Conservation (phyloP, 2,329 filamentous ascomycete genomes). For the Cordyceps farinosa region DNA sequence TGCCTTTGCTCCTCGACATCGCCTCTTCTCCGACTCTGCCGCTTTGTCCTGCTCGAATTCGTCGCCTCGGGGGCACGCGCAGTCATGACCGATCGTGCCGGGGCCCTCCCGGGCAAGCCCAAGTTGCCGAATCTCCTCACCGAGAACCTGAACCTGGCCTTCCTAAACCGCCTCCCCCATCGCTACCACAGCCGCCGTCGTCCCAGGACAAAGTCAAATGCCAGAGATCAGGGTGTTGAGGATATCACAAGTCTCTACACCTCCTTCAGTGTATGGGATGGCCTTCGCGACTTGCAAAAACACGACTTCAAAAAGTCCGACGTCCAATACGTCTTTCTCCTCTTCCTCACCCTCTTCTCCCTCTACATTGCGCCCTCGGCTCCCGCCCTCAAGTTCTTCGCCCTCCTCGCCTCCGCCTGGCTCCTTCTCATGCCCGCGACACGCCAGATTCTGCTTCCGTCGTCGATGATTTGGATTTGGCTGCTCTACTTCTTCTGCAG, state of each 20-base stretch:
- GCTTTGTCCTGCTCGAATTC: neutral
- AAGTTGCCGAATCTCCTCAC: slow-evolving; percentile 39
- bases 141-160: slow-evolving; percentile 40
- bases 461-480: slow-evolving; percentile 80
- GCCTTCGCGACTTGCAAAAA: slow-evolving; percentile 68
- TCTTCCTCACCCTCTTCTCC: slow-evolving; percentile 74
- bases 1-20: neutral
- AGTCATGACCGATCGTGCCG: slow-evolving; percentile 39
- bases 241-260: slow-evolving; percentile 74
- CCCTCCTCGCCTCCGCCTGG: slow-evolving; percentile 62
- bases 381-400: slow-evolving; percentile 71
- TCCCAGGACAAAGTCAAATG: slow-evolving; percentile 38
- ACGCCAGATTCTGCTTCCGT: slow-evolving; percentile 86
- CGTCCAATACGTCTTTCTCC: slow-evolving; percentile 75
- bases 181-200: slow-evolving; percentile 40
- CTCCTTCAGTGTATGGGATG: slow-evolving; percentile 77
- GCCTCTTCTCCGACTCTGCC: neutral
- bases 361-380: slow-evolving; percentile 79
- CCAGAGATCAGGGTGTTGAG: slow-evolving; percentile 36
- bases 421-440: slow-evolving; percentile 79
- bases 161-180: slow-evolving; percentile 40
- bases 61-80: slow-evolving; percentile 15
- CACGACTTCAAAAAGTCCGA: slow-evolving; percentile 82
- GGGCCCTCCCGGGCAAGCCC: slow-evolving; percentile 38
- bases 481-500: slow-evolving; percentile 88